Base-by-base conservation (phyloP, 2,329 filamentous ascomycete species). In the Harringtonia aguacate region DNA sequence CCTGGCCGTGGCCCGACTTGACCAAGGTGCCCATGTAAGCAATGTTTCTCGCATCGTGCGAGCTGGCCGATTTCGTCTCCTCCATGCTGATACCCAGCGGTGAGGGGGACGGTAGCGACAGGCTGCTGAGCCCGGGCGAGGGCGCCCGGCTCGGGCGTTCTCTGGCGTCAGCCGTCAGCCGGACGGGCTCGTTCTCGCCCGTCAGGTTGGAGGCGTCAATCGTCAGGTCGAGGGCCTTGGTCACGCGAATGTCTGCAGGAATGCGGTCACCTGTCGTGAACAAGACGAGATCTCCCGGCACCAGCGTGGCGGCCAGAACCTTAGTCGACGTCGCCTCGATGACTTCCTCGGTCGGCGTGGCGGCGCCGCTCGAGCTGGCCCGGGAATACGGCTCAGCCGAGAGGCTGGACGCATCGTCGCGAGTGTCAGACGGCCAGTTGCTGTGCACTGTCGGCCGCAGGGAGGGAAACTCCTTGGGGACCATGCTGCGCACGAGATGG, bases 21-120 rank as follows among this genome's bases (percentile, higher is more conserved):
- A 98, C 88, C 51, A 98, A 64, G 3, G 92, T 98, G 24, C 92
- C 92, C 89, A 98, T 97, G 61, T 95, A 97, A 3, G 89, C 92
- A 59, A 98, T 89, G 56, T 98, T 97, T 55, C 84, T 85, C 54
- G 82, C 78, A 43, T 84, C 82, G 49, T 84, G 85, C 52, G 78
- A 79, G 20, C n/a, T 20, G 29, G 12, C 28, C 36, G 27, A 17
- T 13, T 31, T 30, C 14, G 31, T 41, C 30, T 31, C 21, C 22
- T 18, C 6, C 30, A 18, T 13, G 39, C 38, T 36, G 33, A 15
- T 17, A 53, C 49, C 37, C 54, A 57, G 4, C 8, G 46, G 41
- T n/a, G 67, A 66, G 4, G 57, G 55, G 15, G 51, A 52, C 4
- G 60, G 59, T 8, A 58, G 63, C 56, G 51, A 59, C 46, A 52